Percentiles rank a stretch among this genome's conserved stretches.
Conservation (phyloP, 169 alveolate genomes). For the Eimeria sp. region DNA sequence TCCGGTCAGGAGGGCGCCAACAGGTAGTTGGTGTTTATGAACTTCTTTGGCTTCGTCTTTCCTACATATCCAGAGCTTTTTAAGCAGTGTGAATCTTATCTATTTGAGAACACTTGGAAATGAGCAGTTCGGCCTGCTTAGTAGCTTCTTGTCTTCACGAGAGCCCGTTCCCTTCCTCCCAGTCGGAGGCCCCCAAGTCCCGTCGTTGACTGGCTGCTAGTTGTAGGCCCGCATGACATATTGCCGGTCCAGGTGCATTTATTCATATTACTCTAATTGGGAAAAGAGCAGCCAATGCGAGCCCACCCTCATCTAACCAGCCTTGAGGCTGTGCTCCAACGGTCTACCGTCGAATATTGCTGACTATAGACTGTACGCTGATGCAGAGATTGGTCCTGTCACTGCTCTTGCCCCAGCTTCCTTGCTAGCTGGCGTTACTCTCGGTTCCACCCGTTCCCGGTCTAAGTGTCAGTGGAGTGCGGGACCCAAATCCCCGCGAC, state of each 20-base stretch:
- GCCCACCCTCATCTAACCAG: neutral
- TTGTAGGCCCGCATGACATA: neutral
- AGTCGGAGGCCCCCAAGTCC: neutral
- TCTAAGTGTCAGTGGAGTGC: neutral
- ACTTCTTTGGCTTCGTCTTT: neutral
- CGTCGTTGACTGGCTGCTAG: neutral
- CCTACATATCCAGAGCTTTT: neutral
- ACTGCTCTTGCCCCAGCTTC: neutral
- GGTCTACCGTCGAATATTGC: neutral
- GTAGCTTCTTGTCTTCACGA: neutral
- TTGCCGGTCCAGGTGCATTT: neutral
- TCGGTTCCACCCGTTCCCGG: neutral
- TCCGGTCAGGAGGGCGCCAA: constrained; percentile 41
- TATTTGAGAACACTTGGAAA: neutral
- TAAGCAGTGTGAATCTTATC: neutral
- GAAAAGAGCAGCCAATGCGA: neutral
- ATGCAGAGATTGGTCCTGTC: neutral
- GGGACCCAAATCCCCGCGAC: neutral
- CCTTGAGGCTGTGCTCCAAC: neutral
- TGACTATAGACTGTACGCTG: neutral
- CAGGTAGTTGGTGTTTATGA: neutral
- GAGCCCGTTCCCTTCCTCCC: neutral
- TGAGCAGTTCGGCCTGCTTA: neutral
- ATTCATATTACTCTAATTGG: neutral
- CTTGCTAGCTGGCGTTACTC: neutral